phyloP scores from a whole-genome alignment of 495 filamentous ascomycete species.

The Daldinia loculata region DNA sequence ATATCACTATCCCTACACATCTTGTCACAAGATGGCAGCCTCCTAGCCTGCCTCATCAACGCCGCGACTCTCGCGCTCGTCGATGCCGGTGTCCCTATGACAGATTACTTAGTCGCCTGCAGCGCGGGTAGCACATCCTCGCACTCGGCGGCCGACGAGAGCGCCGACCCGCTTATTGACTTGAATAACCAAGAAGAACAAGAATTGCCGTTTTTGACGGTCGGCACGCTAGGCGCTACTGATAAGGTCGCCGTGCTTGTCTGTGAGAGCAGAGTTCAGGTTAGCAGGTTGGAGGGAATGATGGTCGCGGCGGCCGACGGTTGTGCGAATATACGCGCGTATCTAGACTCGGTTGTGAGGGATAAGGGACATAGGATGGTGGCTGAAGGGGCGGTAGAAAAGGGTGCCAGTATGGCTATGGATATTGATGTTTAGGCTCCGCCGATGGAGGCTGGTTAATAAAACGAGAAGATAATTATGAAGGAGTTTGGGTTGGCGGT shows the following conservation, averaged over 20 bases:
- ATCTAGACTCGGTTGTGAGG: constrained; percentile 75
- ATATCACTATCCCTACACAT: constrained; percentile 86
- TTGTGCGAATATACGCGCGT: constrained; percentile 71
- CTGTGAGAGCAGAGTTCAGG: constrained; percentile 84
- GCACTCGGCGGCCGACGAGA: constrained; percentile 68
- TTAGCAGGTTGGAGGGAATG: constrained; percentile 85
- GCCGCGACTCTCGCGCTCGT: constrained; percentile 91
- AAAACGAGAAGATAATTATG: neutral
- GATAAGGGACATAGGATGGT: constrained; percentile 71
- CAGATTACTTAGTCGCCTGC: constrained; percentile 86
- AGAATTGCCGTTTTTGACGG: constrained; percentile 87
- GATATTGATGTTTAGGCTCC: constrained; percentile 49
- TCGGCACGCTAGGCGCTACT: constrained; percentile 74
- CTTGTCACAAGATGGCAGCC: constrained; percentile 87
- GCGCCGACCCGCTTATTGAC: constrained; percentile 88
- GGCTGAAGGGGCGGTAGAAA: constrained; percentile 62
- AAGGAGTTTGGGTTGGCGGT: neutral
- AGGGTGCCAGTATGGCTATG: constrained; percentile 54
- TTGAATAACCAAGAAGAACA: constrained; percentile 86
- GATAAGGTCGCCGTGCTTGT: constrained; percentile 82
- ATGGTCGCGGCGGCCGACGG: constrained; percentile 90
- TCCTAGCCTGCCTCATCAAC: constrained; percentile 90
- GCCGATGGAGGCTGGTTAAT: neutral
- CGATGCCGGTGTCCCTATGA: constrained; percentile 95
- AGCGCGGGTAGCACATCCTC: constrained; percentile 81